Percentiles rank a stretch among this genome's conserved stretches.
Evolutionary conservation across 345 rosid genomes (phyloP).

Genomic region (Hibiscus mutabilis): DNA sequence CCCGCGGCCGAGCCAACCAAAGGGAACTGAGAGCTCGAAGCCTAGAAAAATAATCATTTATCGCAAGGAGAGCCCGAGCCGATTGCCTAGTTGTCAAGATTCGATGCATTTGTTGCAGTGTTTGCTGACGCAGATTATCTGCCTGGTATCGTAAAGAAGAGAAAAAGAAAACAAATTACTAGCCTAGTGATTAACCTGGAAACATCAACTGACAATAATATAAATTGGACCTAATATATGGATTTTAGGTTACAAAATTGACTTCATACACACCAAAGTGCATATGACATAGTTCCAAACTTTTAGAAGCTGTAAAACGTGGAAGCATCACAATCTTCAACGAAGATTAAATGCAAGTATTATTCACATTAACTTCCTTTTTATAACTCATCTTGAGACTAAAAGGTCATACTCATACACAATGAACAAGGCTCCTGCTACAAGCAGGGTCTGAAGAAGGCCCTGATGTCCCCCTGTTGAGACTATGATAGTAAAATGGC

Average conservation of each 20-base stretch:
- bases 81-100: conserved; percentile 53
- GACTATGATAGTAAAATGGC: background rate
- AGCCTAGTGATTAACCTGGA: background rate
- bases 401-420: background rate
- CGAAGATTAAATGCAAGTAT: background rate
- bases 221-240: background rate
- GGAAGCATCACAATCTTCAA: background rate
- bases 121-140: conserved; percentile 67
- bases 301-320: background rate
- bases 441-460: background rate
- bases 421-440: background rate
- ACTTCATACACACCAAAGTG: background rate
- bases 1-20: conserved; percentile 70
- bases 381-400: background rate
- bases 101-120: conserved; percentile 35
- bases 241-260: background rate
- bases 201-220: background rate
- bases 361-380: background rate
- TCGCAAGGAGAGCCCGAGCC: conserved; percentile 63
- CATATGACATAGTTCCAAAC: background rate
- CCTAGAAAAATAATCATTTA: conserved; percentile 56
- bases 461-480: background rate
- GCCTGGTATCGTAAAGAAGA: conserved; percentile 29
- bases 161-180: background rate
- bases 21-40: conserved; percentile 73